Evolutionary conservation across 2,329 filamentous ascomycete species (phyloP), one percentile per base, ranked within the genome.

Genomic region (Leptographium radiaticola): DNA sequence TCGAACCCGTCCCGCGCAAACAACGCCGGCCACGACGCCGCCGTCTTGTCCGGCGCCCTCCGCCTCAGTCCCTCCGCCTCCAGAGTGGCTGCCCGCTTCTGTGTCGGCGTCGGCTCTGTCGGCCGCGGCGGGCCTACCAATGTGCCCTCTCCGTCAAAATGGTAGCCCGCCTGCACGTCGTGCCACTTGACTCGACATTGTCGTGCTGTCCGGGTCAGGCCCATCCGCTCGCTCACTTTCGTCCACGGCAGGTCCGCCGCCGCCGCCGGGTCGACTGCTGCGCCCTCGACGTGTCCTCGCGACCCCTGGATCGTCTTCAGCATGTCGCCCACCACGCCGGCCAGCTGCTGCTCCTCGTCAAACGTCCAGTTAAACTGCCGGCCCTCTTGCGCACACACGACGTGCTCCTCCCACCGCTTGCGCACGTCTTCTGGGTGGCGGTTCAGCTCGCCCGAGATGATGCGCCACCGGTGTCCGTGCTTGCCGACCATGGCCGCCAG

Each of bases 101-200:
- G 51, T 25, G 51, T 49, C 43, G 44, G 53, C 43, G 54, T 54
- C 46, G 40, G 46, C 39, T 49, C 33, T 13, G 15, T 13, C 13
- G 53, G 53, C 15, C n/a, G 20, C 7, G 58, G 56, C 31, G 56
- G 56, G 1, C 53, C 55, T 4, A 52, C 50, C 25, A 57, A n/a
- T 6, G 40, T 40, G 18, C 51, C 56, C 59, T 25, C 12, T 48
- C 34, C 50, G 30, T 55, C 47, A 11, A 55, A 39, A 56, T 58
- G 33, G 54, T 59, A 55, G 18, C 59, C 52, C 57, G 25, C 60
- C 58, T 50, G 56, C 49, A 45, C 55, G 47, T 30, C 55, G 56
- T 76, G 78, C 81, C 83, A 89, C 63, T 89, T 89, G 31, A 73
- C 73, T 31, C 75, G 72, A 62, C 84, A 88, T 63, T 87, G 84